Evolutionary conservation across 2,329 filamentous ascomycete genomes (phyloP), one percentile per base, ranked within the genome.

Genomic region (Aspergillus pseudoviridinutans): DNA sequence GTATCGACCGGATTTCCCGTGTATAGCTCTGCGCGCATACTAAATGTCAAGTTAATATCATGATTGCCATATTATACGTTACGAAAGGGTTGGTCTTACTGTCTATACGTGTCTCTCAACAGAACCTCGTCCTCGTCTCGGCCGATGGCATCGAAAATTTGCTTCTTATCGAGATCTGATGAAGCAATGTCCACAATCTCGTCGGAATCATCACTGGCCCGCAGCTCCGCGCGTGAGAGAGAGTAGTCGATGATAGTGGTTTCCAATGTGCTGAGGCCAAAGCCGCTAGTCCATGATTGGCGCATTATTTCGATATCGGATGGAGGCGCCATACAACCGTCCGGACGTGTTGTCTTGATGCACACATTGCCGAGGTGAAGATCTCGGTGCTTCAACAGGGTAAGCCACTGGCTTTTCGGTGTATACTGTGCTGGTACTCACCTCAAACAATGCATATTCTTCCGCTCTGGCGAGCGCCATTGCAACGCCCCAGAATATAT

Each of bases 231-330:
- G n/a, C 86, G 81, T 1, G 85, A 87, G 38, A 88, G 79, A 1
- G 86, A 87, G 69, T 88, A 88, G 68, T 88, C 86, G 62, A 88
- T 88, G 25, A 88, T 79, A 0, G 86, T 87, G 1, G 84, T 84
- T 62, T 86, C 82, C 3, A 87, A 71, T 1, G 77, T 76, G 14
- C 82, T 84, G 56, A 84, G 78, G 2, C 79, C 78, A 25, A 86
- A 73, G 22, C 74, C 74, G 57, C 79, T 71, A 1, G 69, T 67
- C 20, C 70, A 71, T n/a, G 66, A 59, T 12, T 70, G 64, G 22
- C 66, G 61, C 20, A 64, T 65, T 42, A 72, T 60, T 2, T 71
- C 67, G 17, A 71, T 55, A 38, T 73, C 66, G 3, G 70, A 65
- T 4, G 72, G 68, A 29, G 72, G 66, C 10, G 74, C 65, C 67